These are phyloP conservation scores for Xylaria sp. DNA, from an alignment of 2,329 filamentous ascomycete genomes.

Conservation along the genomic window DNA sequence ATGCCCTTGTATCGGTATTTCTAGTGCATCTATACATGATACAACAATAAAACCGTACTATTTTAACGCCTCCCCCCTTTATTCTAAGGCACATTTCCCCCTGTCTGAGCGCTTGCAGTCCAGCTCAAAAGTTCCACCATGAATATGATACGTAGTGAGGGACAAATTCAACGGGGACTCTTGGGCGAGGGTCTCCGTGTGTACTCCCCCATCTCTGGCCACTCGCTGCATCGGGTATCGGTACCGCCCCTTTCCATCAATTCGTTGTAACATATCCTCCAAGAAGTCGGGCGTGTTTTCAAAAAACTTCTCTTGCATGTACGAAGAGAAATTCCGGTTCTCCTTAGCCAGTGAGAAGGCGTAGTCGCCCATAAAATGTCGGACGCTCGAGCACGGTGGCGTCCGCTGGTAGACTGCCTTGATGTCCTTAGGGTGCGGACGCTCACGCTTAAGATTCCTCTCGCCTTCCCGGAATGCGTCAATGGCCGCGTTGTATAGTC, in stretches of 20 bases:
- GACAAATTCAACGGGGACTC: slow-evolving; percentile 13
- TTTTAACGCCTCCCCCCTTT: no score
- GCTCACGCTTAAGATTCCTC: background rate
- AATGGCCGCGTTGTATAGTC: slow-evolving; percentile 23
- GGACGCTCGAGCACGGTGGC: background rate
- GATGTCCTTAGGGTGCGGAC: background rate
- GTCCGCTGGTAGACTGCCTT: background rate
- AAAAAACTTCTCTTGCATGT: slow-evolving; percentile 11
- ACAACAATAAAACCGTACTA: no score
- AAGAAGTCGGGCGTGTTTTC: slow-evolving; percentile 12
- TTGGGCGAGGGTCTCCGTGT: background rate
- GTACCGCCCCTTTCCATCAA: slow-evolving; percentile 18
- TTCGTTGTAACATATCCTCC: slow-evolving; percentile 17
- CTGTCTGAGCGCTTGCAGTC: background rate
- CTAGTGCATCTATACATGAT: no score
- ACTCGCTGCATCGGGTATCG: background rate
- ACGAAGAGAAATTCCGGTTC: slow-evolving; percentile 13
- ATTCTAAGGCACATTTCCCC: background rate
- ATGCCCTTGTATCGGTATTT: no score
- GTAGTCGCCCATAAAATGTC: slow-evolving; percentile 17
- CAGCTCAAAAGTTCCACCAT: slow-evolving; percentile 4
- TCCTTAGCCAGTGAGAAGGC: slow-evolving; percentile 1
- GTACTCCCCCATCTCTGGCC: background rate
- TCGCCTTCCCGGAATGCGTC: slow-evolving; percentile 25
- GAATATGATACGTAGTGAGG: slow-evolving; percentile 21